Percentiles rank a stretch among this genome's conserved stretches.
Conservation (phyloP, 768 basidiomycete genomes). For the Leccinum incarnatum region DNA sequence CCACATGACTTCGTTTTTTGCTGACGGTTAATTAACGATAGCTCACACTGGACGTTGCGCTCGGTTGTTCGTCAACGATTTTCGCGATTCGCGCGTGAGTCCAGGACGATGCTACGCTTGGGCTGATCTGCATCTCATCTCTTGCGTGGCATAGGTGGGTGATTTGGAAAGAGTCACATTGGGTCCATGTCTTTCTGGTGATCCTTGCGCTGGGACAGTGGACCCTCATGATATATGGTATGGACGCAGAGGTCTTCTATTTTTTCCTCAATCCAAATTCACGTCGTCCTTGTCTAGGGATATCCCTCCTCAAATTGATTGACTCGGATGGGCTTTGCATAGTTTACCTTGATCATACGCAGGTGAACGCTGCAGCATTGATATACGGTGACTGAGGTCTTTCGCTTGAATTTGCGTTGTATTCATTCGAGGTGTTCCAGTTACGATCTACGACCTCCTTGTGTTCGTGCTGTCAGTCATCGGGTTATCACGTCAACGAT, state of each 20-base stretch:
- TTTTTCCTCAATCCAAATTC: neutral
- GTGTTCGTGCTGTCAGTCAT: slow-evolving; percentile 17
- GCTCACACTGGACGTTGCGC: slow-evolving; percentile 1
- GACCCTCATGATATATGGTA: slow-evolving; percentile 11
- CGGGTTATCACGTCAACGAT: slow-evolving; percentile 12
- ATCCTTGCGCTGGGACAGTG: slow-evolving; percentile 21
- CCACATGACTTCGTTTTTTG: neutral
- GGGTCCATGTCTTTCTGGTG: slow-evolving; percentile 11
- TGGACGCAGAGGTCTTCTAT: neutral
- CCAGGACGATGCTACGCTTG: neutral
- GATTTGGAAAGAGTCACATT: slow-evolving; percentile 21
- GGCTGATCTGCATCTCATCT: neutral
- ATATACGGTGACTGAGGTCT: slow-evolving; percentile 15
- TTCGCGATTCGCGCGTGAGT: slow-evolving; percentile 27
- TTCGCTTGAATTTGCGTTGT: neutral
- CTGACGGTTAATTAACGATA: neutral
- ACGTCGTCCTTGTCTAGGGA: slow-evolving; percentile 2
- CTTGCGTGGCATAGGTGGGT: slow-evolving; percentile 17
- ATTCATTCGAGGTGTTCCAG: slow-evolving; percentile 8
- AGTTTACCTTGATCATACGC: neutral
- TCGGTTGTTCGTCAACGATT: slow-evolving; percentile 23
- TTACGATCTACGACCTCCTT: slow-evolving; percentile 17
- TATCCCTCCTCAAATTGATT: neutral
- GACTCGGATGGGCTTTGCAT: neutral
- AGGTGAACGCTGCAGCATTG: neutral